Evolutionary conservation across 2,329 filamentous ascomycete genomes (phyloP), one percentile per base, ranked within the genome.

Genomic region (Ophiostoma pallidulum): DNA sequence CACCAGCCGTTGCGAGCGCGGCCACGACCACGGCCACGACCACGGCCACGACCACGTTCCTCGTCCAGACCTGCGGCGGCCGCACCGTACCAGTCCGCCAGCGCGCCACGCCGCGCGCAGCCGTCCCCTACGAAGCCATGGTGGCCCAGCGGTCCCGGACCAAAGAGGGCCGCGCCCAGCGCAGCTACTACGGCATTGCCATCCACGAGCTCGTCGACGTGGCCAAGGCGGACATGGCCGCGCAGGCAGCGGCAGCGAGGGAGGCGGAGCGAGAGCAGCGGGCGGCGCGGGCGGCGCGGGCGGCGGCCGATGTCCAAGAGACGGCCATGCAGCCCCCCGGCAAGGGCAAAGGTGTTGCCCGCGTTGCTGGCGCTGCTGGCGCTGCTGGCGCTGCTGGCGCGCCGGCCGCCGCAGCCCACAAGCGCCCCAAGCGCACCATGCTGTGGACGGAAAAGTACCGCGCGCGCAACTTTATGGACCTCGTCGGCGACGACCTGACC

Each of bases 361-460:
- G 24, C 6, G 24, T 28, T 10, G 24, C 5, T 5, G 10, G 10
- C 5, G 24, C 24, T 6, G 24, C 36, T 4, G n/a, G 18, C 19
- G 20, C 18, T 18, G 20, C 18, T 16, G 16, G 3, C 14, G 20
- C 36, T 16, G 5, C 29, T 20, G 20, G 13, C 14, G 13, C 14
- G 8, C 20, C 7, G 10, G 13, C 3, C n/a, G 41, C 35, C 18
- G 24, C 35, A 44, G 44, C 22, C 29, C 37, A n/a, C n/a, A n/a
- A n/a, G n/a, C n/a, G n/a, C n/a, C n/a, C n/a, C n/a, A 44, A 37
- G 41, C 38, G 41, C 3, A 75, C 78, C 0, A 64, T 87, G 28
- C 70, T 98, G 60, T 98, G 92, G 92, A 95, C 91, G 0, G 92
- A 98, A 62, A 98, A 98, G 62, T 98, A 98, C 61, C 82, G 92